Conservation (phyloP, 2,329 filamentous ascomycete species). For the Scedosporium dehoogii region DNA sequence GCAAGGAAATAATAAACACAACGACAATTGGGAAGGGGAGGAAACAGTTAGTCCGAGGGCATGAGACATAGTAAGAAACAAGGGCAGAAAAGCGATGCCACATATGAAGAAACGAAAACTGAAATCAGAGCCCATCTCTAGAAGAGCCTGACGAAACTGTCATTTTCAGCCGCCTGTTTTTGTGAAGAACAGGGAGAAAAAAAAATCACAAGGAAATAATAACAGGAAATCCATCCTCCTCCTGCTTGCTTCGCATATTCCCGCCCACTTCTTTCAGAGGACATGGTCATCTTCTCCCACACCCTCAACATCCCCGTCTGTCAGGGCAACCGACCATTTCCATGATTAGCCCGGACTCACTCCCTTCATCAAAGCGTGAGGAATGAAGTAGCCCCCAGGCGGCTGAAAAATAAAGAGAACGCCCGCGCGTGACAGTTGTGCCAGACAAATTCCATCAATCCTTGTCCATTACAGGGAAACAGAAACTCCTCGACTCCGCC, state of each 20-base stretch:
- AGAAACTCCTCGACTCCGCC: not conserved
- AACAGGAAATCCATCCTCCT: not conserved
- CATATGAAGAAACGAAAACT: not conserved
- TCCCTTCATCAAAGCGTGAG: not conserved
- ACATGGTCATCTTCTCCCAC: not conserved
- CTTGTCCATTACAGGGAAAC: not conserved
- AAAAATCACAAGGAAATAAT: not conserved
- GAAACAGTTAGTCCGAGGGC: not conserved
- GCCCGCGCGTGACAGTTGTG: not conserved
- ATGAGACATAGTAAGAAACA: not conserved
- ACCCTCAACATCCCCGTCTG: not conserved
- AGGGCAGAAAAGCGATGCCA: not conserved
- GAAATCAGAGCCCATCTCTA: not conserved
- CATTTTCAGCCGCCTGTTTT: not conserved
- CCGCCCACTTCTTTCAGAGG: not conserved
- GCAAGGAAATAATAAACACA: not conserved
- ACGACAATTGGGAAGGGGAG: not conserved
- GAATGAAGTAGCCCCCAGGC: not conserved
- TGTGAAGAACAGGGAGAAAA: not conserved
- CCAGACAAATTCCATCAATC: not conserved
- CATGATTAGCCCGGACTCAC: not conserved
- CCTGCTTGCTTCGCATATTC: not conserved
- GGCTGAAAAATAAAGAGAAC: slow-evolving; percentile 1
- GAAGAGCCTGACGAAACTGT: not conserved
- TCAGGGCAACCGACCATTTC: not conserved